Percentiles rank a stretch among this genome's conserved stretches.
These are phyloP conservation scores for Ophiostoma sp. DNA, from an alignment of 2,329 filamentous ascomycete genomes.

Conservation along the genomic window DNA sequence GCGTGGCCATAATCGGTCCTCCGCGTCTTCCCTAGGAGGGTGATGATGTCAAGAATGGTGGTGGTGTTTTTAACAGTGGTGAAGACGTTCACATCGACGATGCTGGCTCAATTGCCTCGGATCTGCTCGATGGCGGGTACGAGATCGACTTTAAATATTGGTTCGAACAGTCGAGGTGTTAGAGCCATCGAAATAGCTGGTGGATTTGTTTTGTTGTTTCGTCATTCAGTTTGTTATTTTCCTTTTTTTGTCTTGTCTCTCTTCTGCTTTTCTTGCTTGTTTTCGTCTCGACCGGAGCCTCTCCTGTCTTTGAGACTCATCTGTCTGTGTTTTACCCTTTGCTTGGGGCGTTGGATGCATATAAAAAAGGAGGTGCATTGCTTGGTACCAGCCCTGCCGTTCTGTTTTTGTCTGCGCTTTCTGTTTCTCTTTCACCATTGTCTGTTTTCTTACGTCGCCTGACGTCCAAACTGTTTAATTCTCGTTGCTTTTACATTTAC, in stretches of 20 bases:
- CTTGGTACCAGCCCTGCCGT: conserved; percentile 2
- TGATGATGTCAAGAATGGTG: neutral
- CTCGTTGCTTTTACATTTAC: neutral
- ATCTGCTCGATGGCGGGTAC: neutral
- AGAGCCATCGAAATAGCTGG: neutral
- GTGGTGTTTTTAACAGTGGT: neutral
- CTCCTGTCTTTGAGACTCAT: neutral
- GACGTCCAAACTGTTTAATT: neutral
- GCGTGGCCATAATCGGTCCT: neutral
- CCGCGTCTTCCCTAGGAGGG: neutral
- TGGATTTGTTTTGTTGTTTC: neutral
- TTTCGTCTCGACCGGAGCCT: neutral
- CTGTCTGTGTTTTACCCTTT: conserved; percentile 5
- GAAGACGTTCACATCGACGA: too few relatives aligned
- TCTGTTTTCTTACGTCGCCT: neutral
- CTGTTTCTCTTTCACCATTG: neutral
- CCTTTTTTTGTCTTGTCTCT: neutral
- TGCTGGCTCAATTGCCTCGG: neutral
- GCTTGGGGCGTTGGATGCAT: conserved; percentile 25
- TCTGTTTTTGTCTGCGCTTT: conserved; percentile 18
- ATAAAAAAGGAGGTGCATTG: conserved; percentile 13
- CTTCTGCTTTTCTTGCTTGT: neutral
- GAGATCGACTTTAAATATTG: neutral
- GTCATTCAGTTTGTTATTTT: neutral
- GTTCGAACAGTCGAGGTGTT: neutral